Evolutionary conservation across 1,139 yeast species (phyloP), one percentile per base, ranked within the genome.

Genomic region (Scheffersomyces segobiensis): DNA sequence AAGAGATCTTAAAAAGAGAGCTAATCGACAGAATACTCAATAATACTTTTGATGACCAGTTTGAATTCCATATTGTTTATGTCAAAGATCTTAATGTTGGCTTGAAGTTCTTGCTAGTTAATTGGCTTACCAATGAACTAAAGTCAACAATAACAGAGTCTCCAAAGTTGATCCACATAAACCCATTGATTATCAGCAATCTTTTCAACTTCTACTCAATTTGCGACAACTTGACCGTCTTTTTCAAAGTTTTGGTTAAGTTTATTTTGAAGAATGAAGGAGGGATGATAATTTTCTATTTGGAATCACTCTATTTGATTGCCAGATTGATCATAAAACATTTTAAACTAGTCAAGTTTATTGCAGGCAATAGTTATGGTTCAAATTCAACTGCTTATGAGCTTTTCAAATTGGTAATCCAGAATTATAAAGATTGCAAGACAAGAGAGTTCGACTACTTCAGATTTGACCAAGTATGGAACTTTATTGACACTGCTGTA

Each of bases 121-220:
- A 80, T 60, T 76, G 82, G 79, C 64, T 80, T 21, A 79, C 84
- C 0, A 72, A 71, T 39, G 81, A 79, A 56, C 65, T 83, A 19
- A 77, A 77, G 56, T 54, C 61, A 0, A 66, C 69, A 0, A 68
- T 80, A 1, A 64, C 69, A 3, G 68, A 68, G 18, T 75, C 83
- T 0, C 72, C 78, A 0, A 76, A 71, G 56, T 67, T 80, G 54
- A 71, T 81, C 2, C 83, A 77, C 59, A 69, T 81, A 3, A 72
- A 75, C 10, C 77, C 81, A 1, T 61, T 65, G 3, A 71, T 72
- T 5, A 63, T 83, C 3, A 64, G 79, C 18, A 59, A 68, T 47
- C 65, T 80, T 55, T 78, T 78, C 69, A 61, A 73, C 52, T 65
- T 79, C 54, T 77, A 76, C 65, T 62, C 74, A 3, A 55, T 66